These are phyloP conservation scores for Naematelia aurantialba DNA, from an alignment of 768 basidiomycete species.

Conservation along the genomic window DNA sequence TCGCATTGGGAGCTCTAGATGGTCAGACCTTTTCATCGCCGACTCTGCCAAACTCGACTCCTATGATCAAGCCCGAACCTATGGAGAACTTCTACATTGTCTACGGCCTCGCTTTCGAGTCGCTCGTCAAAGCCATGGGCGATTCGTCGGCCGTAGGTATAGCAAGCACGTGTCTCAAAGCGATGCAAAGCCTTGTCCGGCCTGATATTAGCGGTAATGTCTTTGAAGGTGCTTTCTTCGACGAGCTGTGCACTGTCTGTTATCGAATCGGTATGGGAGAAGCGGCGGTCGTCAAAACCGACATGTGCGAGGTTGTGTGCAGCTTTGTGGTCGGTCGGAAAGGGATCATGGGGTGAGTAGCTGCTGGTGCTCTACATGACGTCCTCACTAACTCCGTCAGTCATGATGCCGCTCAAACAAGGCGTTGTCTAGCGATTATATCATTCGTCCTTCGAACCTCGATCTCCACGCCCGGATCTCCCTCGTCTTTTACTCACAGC, in stretches of 20 bases:
- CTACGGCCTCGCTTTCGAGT: slow-evolving; percentile 92
- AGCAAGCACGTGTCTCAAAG: slow-evolving; percentile 63
- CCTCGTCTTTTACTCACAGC: slow-evolving; percentile 39
- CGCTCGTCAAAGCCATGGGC: slow-evolving; percentile 54
- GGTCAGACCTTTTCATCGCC: slow-evolving; percentile 48
- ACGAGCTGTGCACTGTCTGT: slow-evolving; percentile 81
- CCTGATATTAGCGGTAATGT: slow-evolving; percentile 77
- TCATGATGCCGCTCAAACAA: slow-evolving; percentile 33
- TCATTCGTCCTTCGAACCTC: slow-evolving; percentile 73
- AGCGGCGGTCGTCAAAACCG: slow-evolving; percentile 64
- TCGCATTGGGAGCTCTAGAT: slow-evolving; percentile 75
- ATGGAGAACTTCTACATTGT: slow-evolving; percentile 73
- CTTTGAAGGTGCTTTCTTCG: slow-evolving; percentile 75
- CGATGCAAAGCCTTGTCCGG: slow-evolving; percentile 73
- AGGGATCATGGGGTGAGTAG: slow-evolving; percentile 11
- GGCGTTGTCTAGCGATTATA: slow-evolving; percentile 58
- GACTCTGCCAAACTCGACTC: slow-evolving; percentile 9
- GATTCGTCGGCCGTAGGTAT: slow-evolving; percentile 23
- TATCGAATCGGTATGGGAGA: slow-evolving; percentile 90
- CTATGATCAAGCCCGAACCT: slow-evolving; percentile 25
- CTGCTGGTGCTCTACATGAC: background rate
- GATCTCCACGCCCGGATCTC: slow-evolving; percentile 54
- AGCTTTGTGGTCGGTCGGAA: slow-evolving; percentile 55
- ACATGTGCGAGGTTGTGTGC: slow-evolving; percentile 67
- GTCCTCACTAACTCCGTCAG: background rate